Conservation (phyloP, 148 eudicot genomes). For the Persicaria maculosa region DNA sequence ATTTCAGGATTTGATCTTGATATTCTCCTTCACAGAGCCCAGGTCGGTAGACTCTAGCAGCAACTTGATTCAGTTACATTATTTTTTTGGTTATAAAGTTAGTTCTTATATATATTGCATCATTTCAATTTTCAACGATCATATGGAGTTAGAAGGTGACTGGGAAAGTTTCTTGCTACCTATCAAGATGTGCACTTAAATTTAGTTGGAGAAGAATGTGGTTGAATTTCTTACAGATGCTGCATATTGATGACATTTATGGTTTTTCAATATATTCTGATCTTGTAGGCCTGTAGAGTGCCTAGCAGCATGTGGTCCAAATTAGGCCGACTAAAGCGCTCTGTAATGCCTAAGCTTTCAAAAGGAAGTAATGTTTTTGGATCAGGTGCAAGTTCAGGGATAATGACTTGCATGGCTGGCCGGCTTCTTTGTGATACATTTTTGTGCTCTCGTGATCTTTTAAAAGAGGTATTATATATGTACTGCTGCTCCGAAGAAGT, state of each 20-base stretch:
- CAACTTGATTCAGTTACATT: background rate
- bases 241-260: background rate
- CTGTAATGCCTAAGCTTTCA: slow-evolving; percentile 72
- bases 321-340: slow-evolving; percentile 91
- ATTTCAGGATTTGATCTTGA: slow-evolving; percentile 98
- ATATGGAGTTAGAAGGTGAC: background rate
- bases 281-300: slow-evolving; percentile 69
- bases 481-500: background rate
- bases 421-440: slow-evolving; percentile 90
- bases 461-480: slow-evolving; percentile 68
- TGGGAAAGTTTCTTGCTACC: background rate
- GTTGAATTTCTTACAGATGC: background rate
- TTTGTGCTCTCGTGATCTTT: slow-evolving; percentile 85
- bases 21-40: slow-evolving; percentile 86
- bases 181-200: background rate
- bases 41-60: slow-evolving; percentile 35
- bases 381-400: slow-evolving; percentile 92
- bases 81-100: background rate
- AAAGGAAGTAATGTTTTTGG: slow-evolving; percentile 72
- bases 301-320: slow-evolving; percentile 86
- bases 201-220: too few relatives aligned
- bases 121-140: background rate
- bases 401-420: slow-evolving; percentile 93
- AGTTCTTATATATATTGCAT: background rate
- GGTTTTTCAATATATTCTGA: background rate